Evolutionary conservation across 2,329 filamentous ascomycete species (phyloP).

Genomic region (Zasmidium citrigriseum): DNA sequence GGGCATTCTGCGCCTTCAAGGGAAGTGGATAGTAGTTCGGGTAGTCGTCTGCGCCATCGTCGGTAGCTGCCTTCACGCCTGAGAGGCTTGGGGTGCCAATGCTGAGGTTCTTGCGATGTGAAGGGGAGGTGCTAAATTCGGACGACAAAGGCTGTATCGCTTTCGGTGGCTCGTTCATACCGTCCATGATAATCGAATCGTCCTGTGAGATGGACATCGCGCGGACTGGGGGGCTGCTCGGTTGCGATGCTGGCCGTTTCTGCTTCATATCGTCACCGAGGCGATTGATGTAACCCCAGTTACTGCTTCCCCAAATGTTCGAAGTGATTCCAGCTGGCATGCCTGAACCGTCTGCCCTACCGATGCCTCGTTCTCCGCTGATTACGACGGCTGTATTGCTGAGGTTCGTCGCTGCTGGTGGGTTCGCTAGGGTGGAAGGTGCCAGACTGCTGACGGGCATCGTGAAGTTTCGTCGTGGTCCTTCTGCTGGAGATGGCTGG

Average conservation of each 20-base stretch:
- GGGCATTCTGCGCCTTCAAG: constrained; percentile 74
- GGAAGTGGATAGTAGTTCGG: constrained; percentile 78
- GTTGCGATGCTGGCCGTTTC: constrained; percentile 21
- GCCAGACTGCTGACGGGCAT: constrained; percentile 66
- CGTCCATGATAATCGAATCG: constrained; percentile 35
- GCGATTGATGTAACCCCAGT: constrained; percentile 72
- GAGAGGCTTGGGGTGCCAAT: constrained; percentile 13
- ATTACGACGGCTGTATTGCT: constrained; percentile 83
- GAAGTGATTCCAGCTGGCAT: constrained; percentile 86
- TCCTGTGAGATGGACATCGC: constrained; percentile 27
- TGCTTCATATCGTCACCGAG: constrained; percentile 55
- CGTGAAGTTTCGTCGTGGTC: constrained; percentile 36
- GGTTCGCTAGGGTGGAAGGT: constrained; percentile 77
- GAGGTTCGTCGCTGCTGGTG: constrained; percentile 79
- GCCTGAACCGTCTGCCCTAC: constrained; percentile 63
- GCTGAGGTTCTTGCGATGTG: constrained; percentile 35
- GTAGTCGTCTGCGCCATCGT: constrained; percentile 57
- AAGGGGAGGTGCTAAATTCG: constrained; percentile 10
- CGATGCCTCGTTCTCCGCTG: constrained; percentile 71
- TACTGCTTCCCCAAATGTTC: constrained; percentile 88
- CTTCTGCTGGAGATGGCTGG: constrained; percentile 33
- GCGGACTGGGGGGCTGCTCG: constrained; percentile 16
- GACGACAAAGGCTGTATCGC: constrained; percentile 7
- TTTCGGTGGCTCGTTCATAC: constrained; percentile 20
- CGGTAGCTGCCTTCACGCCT: constrained; percentile 7